phyloP scores from a whole-genome alignment of 495 filamentous ascomycete genomes.

The Bacidia gigantensis region DNA sequence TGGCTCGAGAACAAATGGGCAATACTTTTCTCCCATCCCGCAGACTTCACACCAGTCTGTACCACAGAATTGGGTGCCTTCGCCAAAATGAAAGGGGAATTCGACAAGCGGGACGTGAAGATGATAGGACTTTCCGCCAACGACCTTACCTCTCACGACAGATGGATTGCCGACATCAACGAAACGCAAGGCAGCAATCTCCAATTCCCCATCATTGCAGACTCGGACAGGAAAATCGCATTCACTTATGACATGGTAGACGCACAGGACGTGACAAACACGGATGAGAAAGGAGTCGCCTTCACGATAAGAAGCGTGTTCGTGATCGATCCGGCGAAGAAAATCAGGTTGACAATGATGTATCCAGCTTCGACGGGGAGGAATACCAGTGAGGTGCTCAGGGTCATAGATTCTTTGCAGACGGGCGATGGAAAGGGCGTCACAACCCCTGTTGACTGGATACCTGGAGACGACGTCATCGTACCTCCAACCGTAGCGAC shows the following conservation, averaged over 20 bases:
- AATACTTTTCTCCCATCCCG: conserved; percentile 56
- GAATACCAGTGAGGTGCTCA: conserved; percentile 51
- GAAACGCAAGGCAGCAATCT: conserved; percentile 42
- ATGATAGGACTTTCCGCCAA: conserved; percentile 56
- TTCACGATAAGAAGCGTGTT: conserved; percentile 59
- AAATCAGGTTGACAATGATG: conserved; percentile 53
- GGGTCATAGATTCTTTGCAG: conserved; percentile 54
- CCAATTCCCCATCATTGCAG: conserved; percentile 56
- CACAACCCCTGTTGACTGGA: conserved; percentile 52
- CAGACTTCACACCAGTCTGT: conserved; percentile 58
- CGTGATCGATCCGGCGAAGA: conserved; percentile 57
- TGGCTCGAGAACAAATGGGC: conserved; percentile 48
- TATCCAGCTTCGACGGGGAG: conserved; percentile 54
- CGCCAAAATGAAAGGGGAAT: conserved; percentile 46
- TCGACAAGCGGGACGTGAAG: conserved; percentile 48
- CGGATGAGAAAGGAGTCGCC: conserved; percentile 43
- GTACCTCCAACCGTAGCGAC: conserved; percentile 49
- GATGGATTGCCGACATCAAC: conserved; percentile 56
- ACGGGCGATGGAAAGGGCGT: conserved; percentile 49
- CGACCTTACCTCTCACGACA: conserved; percentile 41
- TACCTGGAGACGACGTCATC: conserved; percentile 51
- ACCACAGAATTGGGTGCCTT: conserved; percentile 59
- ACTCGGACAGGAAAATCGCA: conserved; percentile 50
- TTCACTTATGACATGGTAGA: conserved; percentile 57
- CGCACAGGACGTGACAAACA: conserved; percentile 40